Conservation (phyloP, 1,284 basidiomycete genomes). For the Golubevia sp. region DNA sequence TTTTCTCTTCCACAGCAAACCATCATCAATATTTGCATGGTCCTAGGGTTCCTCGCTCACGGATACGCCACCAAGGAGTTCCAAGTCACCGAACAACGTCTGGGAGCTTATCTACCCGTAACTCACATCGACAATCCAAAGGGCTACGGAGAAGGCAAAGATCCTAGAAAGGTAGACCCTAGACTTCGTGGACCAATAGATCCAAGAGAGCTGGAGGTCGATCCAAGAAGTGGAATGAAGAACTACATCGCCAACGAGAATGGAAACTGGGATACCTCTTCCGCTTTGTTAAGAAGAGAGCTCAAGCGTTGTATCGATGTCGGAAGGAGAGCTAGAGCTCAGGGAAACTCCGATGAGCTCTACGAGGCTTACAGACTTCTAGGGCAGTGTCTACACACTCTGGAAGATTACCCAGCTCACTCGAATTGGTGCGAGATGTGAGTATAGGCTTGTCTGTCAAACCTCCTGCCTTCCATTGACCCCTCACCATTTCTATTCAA, state of each 20-base stretch:
- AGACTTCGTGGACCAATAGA: slow-evolving; percentile 77
- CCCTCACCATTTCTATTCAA: too few species aligned
- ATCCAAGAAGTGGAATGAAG: slow-evolving; percentile 88
- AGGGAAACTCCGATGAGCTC: slow-evolving; percentile 67
- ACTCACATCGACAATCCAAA: slow-evolving; percentile 74
- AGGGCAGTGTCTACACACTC: slow-evolving; percentile 69
- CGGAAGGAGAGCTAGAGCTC: slow-evolving; percentile 69
- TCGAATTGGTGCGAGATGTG: slow-evolving; percentile 63
- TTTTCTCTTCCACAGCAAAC: slow-evolving; percentile 65
- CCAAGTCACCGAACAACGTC: slow-evolving; percentile 83
- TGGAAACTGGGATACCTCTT: slow-evolving; percentile 81
- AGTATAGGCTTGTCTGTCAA: not conserved
- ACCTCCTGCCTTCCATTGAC: too few species aligned
- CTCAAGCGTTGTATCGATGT: slow-evolving; percentile 72
- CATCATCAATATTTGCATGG: slow-evolving; percentile 85
- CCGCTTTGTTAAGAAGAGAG: slow-evolving; percentile 76
- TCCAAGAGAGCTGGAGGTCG: slow-evolving; percentile 81
- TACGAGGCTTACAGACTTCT: slow-evolving; percentile 69
- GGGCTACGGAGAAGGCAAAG: slow-evolving; percentile 75
- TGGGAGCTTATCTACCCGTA: slow-evolving; percentile 82
- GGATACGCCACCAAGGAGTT: slow-evolving; percentile 83
- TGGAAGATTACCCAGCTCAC: slow-evolving; percentile 87
- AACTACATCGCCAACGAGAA: slow-evolving; percentile 87
- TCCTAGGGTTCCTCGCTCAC: slow-evolving; percentile 77
- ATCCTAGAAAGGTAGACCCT: slow-evolving; percentile 73